Percentiles rank a stretch among this genome's conserved stretches.
Evolutionary conservation across 2,329 filamentous ascomycete genomes (phyloP).

Genomic region (Epichloe gansuensis): DNA sequence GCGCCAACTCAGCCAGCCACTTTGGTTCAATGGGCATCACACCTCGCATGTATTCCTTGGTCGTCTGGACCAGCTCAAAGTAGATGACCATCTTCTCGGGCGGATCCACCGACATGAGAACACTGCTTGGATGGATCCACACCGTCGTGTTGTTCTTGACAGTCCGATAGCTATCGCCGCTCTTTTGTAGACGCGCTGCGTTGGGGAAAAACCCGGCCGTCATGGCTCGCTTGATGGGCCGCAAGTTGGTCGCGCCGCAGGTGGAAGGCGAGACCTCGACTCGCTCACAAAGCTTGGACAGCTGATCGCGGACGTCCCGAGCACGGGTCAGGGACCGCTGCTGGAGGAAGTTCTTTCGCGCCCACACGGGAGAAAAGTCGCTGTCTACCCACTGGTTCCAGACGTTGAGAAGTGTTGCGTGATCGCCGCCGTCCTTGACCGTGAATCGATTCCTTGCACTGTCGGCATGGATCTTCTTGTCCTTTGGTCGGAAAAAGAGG

Average conservation of each 20-base stretch:
- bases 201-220: slow-evolving; percentile 93
- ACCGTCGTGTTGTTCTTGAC: slow-evolving; percentile 84
- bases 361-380: slow-evolving; percentile 79
- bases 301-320: slow-evolving; percentile 82
- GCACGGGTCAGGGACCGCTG: slow-evolving; percentile 80
- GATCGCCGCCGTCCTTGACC: slow-evolving; percentile 80
- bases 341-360: slow-evolving; percentile 86
- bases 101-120: slow-evolving; percentile 66
- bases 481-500: slow-evolving; percentile 88
- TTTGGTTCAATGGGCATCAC: slow-evolving; percentile 72
- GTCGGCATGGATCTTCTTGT: slow-evolving; percentile 95
- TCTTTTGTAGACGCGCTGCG: slow-evolving; percentile 68
- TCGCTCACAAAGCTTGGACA: slow-evolving; percentile 82
- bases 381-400: slow-evolving; percentile 93
- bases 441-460: slow-evolving; percentile 82
- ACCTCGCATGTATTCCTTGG: slow-evolving; percentile 85
- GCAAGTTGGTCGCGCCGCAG: slow-evolving; percentile 55
- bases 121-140: slow-evolving; percentile 80
- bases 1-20: slow-evolving; percentile 82
- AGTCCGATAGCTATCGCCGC: slow-evolving; percentile 79
- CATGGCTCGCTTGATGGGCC: slow-evolving; percentile 73
- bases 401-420: slow-evolving; percentile 77
- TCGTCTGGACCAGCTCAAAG: slow-evolving; percentile 68
- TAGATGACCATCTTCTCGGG: slow-evolving; percentile 74
- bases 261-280: slow-evolving; percentile 69